A percentile compares a stretch with the other conserved stretches of the same genome.
Evolutionary conservation across 2,329 filamentous ascomycete species (phyloP).

Genomic region (Paecilomyces sp.): DNA sequence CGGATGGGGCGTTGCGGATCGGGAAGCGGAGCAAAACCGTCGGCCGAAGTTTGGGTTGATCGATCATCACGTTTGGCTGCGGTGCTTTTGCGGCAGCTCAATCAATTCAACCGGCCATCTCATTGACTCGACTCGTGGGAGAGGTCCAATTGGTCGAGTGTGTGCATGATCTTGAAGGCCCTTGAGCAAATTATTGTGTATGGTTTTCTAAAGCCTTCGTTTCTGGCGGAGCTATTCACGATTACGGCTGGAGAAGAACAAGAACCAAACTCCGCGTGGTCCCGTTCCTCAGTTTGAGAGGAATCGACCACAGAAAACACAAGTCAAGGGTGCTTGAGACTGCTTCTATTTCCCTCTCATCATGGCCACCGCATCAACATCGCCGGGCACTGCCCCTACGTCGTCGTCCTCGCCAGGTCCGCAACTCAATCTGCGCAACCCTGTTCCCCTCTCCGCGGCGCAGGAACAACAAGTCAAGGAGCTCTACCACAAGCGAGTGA

Average conservation of each 20-base stretch:
- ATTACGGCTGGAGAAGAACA: not conserved
- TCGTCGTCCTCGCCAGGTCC: slow-evolving; percentile 5
- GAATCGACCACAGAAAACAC: not conserved
- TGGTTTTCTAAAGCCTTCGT: not conserved
- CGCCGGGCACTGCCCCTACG: slow-evolving; percentile 14
- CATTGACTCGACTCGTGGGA: not conserved
- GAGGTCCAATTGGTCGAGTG: not conserved
- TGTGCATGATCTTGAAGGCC: not conserved
- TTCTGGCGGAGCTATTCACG: not conserved
- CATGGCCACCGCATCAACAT: slow-evolving; percentile 9
- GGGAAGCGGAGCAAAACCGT: not conserved
- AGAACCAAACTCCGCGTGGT: not conserved
- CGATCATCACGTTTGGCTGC: not conserved
- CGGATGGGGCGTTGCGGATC: not conserved
- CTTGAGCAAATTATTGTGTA: not conserved
- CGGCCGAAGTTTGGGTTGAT: not conserved
- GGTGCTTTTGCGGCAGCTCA: not conserved
- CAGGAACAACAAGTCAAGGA: slow-evolving; percentile 79
- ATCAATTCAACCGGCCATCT: not conserved
- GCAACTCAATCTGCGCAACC: slow-evolving; percentile 53
- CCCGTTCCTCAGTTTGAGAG: not conserved
- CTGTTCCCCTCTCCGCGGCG: slow-evolving; percentile 71
- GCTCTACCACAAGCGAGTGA: slow-evolving; percentile 72
- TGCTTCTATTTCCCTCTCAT: slow-evolving; percentile 1
- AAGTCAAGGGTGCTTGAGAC: too few species aligned